A percentile compares a stretch with the other conserved stretches of the same genome.
Evolutionary conservation across 805 yeast genomes (phyloP).

Genomic region (Maudiozyma turicensis): DNA sequence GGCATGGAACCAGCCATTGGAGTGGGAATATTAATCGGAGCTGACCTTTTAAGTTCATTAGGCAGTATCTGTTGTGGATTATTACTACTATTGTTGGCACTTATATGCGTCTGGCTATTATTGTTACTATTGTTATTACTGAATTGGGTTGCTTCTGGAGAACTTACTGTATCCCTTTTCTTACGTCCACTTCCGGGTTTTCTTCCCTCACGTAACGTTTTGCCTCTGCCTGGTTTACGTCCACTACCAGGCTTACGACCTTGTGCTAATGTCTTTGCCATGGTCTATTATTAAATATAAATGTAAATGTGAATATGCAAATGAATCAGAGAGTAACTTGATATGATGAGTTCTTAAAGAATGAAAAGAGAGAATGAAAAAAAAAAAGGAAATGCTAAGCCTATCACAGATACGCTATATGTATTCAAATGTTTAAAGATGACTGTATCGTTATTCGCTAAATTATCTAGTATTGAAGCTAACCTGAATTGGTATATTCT

Average conservation of each 20-base stretch:
- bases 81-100: not conserved
- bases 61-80: not conserved
- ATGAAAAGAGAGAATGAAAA: too few relatives aligned
- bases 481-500: too few relatives aligned
- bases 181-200: conserved; percentile 29
- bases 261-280: conserved; percentile 30
- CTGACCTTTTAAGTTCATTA: not conserved
- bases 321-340: too few relatives aligned
- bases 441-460: too few relatives aligned
- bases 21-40: not conserved
- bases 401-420: too few relatives aligned
- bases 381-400: too few relatives aligned
- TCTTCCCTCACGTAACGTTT: conserved; percentile 27
- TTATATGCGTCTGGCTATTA: too few relatives aligned
- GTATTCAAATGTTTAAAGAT: too few relatives aligned
- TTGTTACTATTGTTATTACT: not conserved
- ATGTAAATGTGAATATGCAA: not conserved
- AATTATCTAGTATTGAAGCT: too few relatives aligned
- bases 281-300: conserved; percentile 2
- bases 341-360: too few relatives aligned
- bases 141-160: not conserved
- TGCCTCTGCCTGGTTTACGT: conserved; percentile 28
- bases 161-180: conserved; percentile 8
- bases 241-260: conserved; percentile 31
- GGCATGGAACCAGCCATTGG: not conserved